A percentile compares a stretch with the other conserved stretches of the same genome.
Evolutionary conservation across 2,329 filamentous ascomycete genomes (phyloP).

Genomic region (Penicillium janthinellum): DNA sequence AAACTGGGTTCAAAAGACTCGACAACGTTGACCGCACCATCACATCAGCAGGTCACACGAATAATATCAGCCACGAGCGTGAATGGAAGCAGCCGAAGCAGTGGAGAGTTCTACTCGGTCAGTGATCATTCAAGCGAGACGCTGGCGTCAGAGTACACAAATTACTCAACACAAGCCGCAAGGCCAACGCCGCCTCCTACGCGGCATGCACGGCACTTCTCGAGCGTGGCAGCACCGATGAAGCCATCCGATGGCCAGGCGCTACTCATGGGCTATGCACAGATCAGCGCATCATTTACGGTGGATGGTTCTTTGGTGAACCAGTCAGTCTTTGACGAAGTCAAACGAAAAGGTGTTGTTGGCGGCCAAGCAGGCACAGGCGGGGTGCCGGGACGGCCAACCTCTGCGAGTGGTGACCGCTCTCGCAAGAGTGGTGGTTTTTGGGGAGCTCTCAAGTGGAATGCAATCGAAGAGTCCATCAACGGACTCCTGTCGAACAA

Average conservation of each 20-base stretch:
- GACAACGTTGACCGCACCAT: conserved; percentile 29
- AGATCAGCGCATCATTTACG: conserved; percentile 88
- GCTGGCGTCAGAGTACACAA: conserved; percentile 79
- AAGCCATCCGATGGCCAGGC: conserved; percentile 57
- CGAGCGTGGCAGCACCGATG: conserved; percentile 38
- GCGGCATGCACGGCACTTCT: conserved; percentile 48
- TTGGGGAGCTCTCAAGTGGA: conserved; percentile 83
- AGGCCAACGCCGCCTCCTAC: conserved; percentile 45
- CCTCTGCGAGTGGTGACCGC: conserved; percentile 30
- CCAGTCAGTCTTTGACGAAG: conserved; percentile 86
- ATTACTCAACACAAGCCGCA: conserved; percentile 53
- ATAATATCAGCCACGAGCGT: conserved; percentile 78
- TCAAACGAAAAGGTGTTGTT: conserved; percentile 90
- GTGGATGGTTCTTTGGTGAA: conserved; percentile 90
- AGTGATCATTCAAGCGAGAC: conserved; percentile 97
- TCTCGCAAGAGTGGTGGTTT: conserved; percentile 72
- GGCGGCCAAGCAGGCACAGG: conserved; percentile 80
- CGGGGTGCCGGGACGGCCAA: conserved; percentile 65
- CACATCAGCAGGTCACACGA: conserved; percentile 54
- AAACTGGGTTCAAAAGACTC: conserved; percentile 29
- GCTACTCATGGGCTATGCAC: conserved; percentile 97
- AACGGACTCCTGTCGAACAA: conserved; percentile 82
- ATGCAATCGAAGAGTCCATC: conserved; percentile 81
- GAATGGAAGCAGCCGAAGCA: conserved; percentile 80
- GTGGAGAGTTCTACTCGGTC: conserved; percentile 89